Base-by-base conservation (phyloP, 2,329 filamentous ascomycete species). In the Diaporthe ilicicola region DNA sequence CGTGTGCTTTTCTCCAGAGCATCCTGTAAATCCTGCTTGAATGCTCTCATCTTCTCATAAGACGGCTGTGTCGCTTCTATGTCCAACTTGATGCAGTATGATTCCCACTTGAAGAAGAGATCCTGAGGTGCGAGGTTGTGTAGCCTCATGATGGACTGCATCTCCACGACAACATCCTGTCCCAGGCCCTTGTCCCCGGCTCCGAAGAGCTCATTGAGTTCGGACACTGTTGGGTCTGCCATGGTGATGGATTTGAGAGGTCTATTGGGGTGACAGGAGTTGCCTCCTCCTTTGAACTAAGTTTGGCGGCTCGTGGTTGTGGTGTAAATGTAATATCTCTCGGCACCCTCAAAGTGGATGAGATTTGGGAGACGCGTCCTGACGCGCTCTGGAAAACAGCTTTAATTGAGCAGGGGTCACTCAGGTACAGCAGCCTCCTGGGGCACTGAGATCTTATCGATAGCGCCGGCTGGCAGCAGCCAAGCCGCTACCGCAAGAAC, bases 61-160 rank as follows among this genome's bases (percentile, higher is more conserved):
- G 92, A 89, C 73, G 93, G 83, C 72, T 87, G 91, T 73, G 91
- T 91, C 70, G 94, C 92, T 70, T 97, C 94, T 59, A 90, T 84
- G 29, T 95, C 94, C 91, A 98, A 94, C 82, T 95, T 97, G 79
- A 99, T 92, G 81, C 93, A 95, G 86, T 98, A 98, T 0, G 94
- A 95, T 81, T 99, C 96, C 96, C 96, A 99, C 87, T 98, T 98
- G 89, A 94, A 98, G 82, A 94, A 98, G 32, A 98, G 86, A 79
- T 98, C 96, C 80, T 98, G 91, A 42, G 91, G 87, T 19, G 91
- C 89, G 72, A 98, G 88, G 59, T 90, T 90, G 82, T 98, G 94
- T 72, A 98, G 86, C 68, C 92, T 91, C 83, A 96, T 88, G 79
- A 97, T 97, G 71, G 94, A 97, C 79, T 92, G 88, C 75, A 99